These are phyloP conservation scores for Saprolegnia diclina DNA, from an alignment of 352 stramenopile genomes.

Conservation along the genomic window DNA sequence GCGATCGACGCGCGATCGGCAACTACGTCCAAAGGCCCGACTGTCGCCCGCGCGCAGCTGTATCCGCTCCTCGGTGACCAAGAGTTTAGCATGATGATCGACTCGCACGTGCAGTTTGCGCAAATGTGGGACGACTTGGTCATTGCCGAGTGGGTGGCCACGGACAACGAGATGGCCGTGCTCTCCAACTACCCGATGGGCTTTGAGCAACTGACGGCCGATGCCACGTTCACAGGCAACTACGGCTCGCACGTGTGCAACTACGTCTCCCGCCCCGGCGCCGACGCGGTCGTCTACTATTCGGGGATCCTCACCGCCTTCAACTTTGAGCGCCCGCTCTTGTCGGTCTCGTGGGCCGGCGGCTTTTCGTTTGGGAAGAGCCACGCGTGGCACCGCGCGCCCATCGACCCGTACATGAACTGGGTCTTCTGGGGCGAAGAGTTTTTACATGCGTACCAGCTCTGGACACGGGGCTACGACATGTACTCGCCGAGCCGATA, in stretches of 20 bases:
- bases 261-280: no score
- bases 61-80: constrained; percentile 5
- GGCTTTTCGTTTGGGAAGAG: constrained; percentile 71
- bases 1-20: not conserved
- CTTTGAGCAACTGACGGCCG: no score
- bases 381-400: constrained; percentile 73
- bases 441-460: constrained; percentile 42
- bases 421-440: constrained; percentile 84
- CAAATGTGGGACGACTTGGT: constrained; percentile 3
- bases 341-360: constrained; percentile 77
- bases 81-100: constrained; percentile 24
- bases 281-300: no score
- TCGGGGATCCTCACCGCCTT: no score
- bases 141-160: not conserved
- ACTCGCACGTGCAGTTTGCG: constrained; percentile 6
- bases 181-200: constrained; percentile 28
- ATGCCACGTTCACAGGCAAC: no score
- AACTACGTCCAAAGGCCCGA: constrained; percentile 4
- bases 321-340: no score
- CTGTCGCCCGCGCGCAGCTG: constrained; percentile 2
- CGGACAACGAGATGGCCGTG: constrained; percentile 34
- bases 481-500: constrained; percentile 58
- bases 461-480: constrained; percentile 83
- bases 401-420: constrained; percentile 64
- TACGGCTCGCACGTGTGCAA: no score